phyloP scores from a whole-genome alignment of 441 rosid genomes.

The Brassica hybrid region DNA sequence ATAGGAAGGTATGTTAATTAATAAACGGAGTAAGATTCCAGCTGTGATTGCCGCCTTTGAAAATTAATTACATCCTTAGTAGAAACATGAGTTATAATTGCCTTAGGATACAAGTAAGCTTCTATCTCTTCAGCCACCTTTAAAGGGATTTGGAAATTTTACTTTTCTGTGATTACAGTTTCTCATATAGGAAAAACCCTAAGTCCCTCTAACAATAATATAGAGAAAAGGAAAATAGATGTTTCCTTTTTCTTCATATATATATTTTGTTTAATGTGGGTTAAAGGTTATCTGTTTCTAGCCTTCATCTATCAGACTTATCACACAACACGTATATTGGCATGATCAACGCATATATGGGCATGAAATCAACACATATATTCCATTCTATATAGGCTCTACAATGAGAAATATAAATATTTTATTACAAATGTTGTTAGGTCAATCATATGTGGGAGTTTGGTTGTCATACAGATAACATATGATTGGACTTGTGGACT shows the following conservation, averaged over 20 bases:
- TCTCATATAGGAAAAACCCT: not conserved
- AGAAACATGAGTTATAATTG: conserved; percentile 12
- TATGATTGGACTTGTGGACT: not conserved
- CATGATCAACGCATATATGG: not conserved
- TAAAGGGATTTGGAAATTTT: not conserved
- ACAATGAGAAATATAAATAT: not conserved
- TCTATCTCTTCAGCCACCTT: conserved; percentile 14
- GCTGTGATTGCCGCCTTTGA: not conserved
- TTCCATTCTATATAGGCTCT: conserved; percentile 25
- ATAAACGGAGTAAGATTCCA: not conserved
- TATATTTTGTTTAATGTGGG: not conserved
- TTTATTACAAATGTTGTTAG: conserved; percentile 13
- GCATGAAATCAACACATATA: not conserved
- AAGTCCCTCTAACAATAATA: not conserved
- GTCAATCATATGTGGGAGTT: conserved; percentile 37
- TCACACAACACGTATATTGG: not conserved
- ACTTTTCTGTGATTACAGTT: not conserved
- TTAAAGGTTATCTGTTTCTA: not conserved
- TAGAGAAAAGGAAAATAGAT: conserved; percentile 4
- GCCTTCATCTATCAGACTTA: not conserved
- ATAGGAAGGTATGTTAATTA: not conserved
- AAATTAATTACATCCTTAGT: not conserved
- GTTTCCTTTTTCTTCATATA: not conserved
- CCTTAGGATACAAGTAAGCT: conserved; percentile 17
- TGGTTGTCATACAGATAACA: conserved; percentile 31